phyloP scores from a whole-genome alignment of 129 eudicot species.

The Pseudognaphalium luteoalbum region DNA sequence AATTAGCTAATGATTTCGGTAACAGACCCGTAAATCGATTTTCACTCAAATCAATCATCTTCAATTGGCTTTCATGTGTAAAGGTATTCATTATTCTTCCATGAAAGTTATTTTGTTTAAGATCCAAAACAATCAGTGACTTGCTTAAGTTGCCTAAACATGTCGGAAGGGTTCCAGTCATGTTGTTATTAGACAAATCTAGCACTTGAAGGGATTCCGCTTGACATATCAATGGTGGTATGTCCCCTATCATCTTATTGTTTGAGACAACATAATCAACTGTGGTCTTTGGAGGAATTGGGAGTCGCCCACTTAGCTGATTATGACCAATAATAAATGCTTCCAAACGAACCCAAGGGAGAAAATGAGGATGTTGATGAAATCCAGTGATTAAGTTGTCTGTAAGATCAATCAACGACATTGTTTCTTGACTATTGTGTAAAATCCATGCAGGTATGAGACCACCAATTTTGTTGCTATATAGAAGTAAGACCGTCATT shows the following conservation, averaged over 20 bases:
- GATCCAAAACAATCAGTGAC: background rate
- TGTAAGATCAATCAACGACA: background rate
- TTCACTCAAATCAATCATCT: constrained; percentile 16
- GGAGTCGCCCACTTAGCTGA: background rate
- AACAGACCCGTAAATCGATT: constrained; percentile 4
- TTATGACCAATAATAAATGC: background rate
- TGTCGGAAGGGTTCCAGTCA: constrained; percentile 14
- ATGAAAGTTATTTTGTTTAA: constrained; percentile 1
- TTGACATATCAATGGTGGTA: constrained; percentile 15
- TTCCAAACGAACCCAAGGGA: constrained; percentile 15
- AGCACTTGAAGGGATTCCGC: background rate
- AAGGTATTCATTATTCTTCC: background rate
- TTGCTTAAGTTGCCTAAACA: constrained; percentile 27
- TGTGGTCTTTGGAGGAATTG: constrained; percentile 13
- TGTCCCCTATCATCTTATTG: background rate
- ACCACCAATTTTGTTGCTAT: too few relatives aligned
- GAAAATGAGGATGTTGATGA: constrained; percentile 5
- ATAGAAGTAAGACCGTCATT: too few relatives aligned
- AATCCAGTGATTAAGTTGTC: constrained; percentile 2
- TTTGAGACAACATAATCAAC: background rate
- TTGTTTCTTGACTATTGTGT: too few relatives aligned
- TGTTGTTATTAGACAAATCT: constrained; percentile 14
- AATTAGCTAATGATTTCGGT: constrained; percentile 19
- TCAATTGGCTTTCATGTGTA: background rate
- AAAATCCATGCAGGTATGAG: too few relatives aligned